A percentile compares a stretch with the other conserved stretches of the same genome.
Evolutionary conservation across 129 eudicot genomes (phyloP).

Genomic region (Erigeron canadensis): DNA sequence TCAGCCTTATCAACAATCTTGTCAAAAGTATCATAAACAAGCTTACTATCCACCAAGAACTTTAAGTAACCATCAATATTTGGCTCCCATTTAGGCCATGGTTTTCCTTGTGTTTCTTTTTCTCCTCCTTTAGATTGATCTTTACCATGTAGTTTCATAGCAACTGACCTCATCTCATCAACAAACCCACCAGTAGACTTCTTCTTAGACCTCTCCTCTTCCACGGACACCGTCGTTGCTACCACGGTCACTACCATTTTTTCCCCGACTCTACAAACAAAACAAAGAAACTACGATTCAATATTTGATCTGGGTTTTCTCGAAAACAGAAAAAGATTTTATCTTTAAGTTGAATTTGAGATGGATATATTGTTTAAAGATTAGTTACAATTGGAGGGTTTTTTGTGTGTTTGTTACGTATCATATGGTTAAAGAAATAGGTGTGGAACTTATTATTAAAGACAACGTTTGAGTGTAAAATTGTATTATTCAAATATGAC

Average conservation of each 20-base stretch:
- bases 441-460: slow-evolving; percentile 11
- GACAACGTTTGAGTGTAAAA: slow-evolving; percentile 33
- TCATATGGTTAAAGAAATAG: slow-evolving; percentile 41
- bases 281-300: neutral
- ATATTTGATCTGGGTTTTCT: slow-evolving; percentile 28
- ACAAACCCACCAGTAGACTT: slow-evolving; percentile 80
- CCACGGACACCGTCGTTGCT: slow-evolving; percentile 30
- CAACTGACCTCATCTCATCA: slow-evolving; percentile 97
- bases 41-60: slow-evolving; percentile 90
- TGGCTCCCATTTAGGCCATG: slow-evolving; percentile 88
- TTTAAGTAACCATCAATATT: slow-evolving; percentile 76
- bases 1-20: slow-evolving; percentile 65
- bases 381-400: slow-evolving; percentile 16
- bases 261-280: neutral
- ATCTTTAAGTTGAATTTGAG: neutral
- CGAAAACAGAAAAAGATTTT: neutral
- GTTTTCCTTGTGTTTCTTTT: slow-evolving; percentile 65
- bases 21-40: slow-evolving; percentile 88
- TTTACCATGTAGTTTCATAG: slow-evolving; percentile 81
- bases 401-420: slow-evolving; percentile 24
- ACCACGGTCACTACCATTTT: slow-evolving; percentile 38
- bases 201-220: slow-evolving; percentile 38
- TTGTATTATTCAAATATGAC: slow-evolving; percentile 15
- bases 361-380: slow-evolving; percentile 19
- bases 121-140: slow-evolving; percentile 95